phyloP scores from a whole-genome alignment of 805 yeast species.

The Metschnikowia cubensis region DNA sequence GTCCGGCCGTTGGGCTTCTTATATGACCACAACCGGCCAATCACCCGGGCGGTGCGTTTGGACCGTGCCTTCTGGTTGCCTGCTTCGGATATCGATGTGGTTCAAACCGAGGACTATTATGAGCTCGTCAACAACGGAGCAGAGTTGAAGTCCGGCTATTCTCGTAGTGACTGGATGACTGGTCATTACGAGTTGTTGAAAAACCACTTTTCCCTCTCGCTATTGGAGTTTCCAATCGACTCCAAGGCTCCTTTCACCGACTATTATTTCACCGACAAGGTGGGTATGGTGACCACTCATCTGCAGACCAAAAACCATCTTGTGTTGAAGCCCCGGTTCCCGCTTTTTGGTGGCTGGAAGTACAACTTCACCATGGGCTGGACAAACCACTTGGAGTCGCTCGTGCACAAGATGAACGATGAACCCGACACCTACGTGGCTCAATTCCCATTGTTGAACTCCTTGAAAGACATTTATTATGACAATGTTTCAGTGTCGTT shows the following conservation, averaged over 20 bases:
- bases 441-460: constrained; percentile 67
- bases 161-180: constrained; percentile 73
- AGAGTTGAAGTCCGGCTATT: constrained; percentile 61
- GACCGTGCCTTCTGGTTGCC: constrained; percentile 85
- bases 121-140: constrained; percentile 78
- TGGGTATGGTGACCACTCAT: constrained; percentile 89
- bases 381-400: constrained; percentile 57
- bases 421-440: constrained; percentile 52
- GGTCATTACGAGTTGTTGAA: constrained; percentile 46
- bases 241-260: constrained; percentile 37
- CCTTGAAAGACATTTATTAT: constrained; percentile 68
- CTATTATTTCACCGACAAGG: constrained; percentile 79
- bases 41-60: constrained; percentile 55
- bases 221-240: constrained; percentile 52
- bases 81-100: constrained; percentile 67
- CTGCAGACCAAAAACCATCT: constrained; percentile 41
- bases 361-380: constrained; percentile 96
- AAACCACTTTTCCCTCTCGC: constrained; percentile 56
- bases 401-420: constrained; percentile 39
- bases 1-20: constrained; percentile 49
- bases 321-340: constrained; percentile 79
- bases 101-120: constrained; percentile 78
- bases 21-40: constrained; percentile 63
- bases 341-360: constrained; percentile 95
- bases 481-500: constrained; percentile 56